Base-by-base conservation (phyloP, 495 filamentous ascomycete genomes). In the Pseudomonodictys pantanalensis region DNA sequence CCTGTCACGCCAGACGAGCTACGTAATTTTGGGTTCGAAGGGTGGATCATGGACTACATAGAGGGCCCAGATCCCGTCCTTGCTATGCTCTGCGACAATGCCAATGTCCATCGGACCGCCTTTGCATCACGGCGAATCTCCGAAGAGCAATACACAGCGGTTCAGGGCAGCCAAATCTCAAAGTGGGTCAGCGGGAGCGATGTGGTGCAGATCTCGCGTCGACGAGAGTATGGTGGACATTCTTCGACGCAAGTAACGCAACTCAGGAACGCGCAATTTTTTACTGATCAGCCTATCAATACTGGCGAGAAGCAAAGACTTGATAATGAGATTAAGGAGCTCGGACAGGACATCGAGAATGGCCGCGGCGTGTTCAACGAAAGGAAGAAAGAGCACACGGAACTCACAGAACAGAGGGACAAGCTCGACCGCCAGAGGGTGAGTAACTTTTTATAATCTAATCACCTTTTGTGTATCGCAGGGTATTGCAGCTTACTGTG, bases 51-150 rank as follows among this genome's bases (percentile, higher is more conserved):
- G 2, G 86, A 97, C 63, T 89, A 77, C 52, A 67, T 99, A 10
- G 78, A 81, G 23, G 93, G 91, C 0, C 93, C 93, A 1, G 88
- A 88, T 15, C 83, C 90, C 3, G 89, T 99, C 2, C 73, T 97
- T 26, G 84, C 89, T 22, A 91, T 95, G 86, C 80, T 99, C 28
- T 96, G 89, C 66, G 78, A 79, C 23, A 84, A 87, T 49, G 77
- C 76, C 20, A 76, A 71, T 22, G 61, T 97, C 2, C 82, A 95
- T 62, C 71, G 74, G n/a, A 86, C 86, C 0, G 86, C 80, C 0
- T 77, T 95, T 33, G 73, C 80, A 12, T 72, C 83, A 39, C 68
- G 64, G n/a, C 82, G 89, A 23, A 81, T 89, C 28, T 80, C 71
- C 1, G 79, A 88, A 5, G 73, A 81, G 26, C 82, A 88, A 56